A percentile compares a stretch with the other conserved stretches of the same genome.
These are phyloP conservation scores for Polygonum aviculare DNA, from an alignment of 148 eudicot genomes.

Conservation along the genomic window DNA sequence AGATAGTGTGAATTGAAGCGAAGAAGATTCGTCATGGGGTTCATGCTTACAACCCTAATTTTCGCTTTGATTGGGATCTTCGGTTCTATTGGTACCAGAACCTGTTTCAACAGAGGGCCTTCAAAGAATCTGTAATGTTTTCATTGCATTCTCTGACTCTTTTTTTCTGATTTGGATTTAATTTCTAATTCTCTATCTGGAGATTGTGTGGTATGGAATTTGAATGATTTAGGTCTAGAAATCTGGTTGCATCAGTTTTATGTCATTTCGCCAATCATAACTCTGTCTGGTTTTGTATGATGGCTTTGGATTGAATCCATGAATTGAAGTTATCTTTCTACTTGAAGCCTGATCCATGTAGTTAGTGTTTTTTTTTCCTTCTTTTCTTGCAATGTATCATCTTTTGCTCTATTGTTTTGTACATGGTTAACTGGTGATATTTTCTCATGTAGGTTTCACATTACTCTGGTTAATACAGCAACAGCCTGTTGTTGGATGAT, in stretches of 20 bases:
- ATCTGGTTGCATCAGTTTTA: not conserved
- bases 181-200: not conserved
- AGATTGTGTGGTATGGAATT: not conserved
- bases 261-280: not conserved
- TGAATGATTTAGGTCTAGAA: not conserved
- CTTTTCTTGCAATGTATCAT: too few species aligned
- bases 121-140: conserved; percentile 68
- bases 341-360: not conserved
- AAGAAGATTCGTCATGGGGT: conserved; percentile 43
- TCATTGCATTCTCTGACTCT: not conserved
- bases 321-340: not conserved
- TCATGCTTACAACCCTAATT: conserved; percentile 58
- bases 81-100: conserved; percentile 57
- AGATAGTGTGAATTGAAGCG: not conserved
- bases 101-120: conserved; percentile 88
- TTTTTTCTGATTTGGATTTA: not conserved
- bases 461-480: conserved; percentile 80
- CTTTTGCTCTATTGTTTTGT: not conserved
- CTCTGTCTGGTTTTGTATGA: not conserved
- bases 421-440: not conserved
- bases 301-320: not conserved
- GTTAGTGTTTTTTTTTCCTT: not conserved
- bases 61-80: conserved; percentile 61
- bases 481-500: conserved; percentile 97
- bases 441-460: conserved; percentile 77